These are phyloP conservation scores for Boletus patriciae DNA, from an alignment of 768 basidiomycete species.

Conservation along the genomic window DNA sequence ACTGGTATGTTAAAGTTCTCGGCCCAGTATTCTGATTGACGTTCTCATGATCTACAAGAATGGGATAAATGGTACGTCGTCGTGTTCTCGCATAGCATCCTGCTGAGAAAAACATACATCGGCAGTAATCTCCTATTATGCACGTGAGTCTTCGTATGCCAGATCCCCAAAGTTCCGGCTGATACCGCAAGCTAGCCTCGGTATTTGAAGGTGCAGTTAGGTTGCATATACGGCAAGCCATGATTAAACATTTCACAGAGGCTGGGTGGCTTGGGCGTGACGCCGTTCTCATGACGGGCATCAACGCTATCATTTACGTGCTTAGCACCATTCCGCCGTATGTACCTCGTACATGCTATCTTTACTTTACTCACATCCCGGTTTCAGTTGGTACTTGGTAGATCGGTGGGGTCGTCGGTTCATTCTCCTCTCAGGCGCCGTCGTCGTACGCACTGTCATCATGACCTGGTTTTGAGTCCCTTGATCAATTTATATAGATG, in stretches of 20 bases:
- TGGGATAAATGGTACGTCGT: slow-evolving; percentile 80
- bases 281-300: slow-evolving; percentile 94
- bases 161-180: slow-evolving; percentile 2
- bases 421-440: slow-evolving; percentile 85
- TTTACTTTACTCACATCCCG: slow-evolving; percentile 6
- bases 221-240: background rate
- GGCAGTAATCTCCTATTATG: slow-evolving; percentile 92
- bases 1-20: slow-evolving; percentile 55
- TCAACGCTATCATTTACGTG: slow-evolving; percentile 82
- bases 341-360: slow-evolving; percentile 27
- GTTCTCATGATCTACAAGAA: slow-evolving; percentile 51
- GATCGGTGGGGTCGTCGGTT: slow-evolving; percentile 88
- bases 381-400: slow-evolving; percentile 84
- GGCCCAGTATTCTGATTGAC: background rate
- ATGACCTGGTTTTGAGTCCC: background rate
- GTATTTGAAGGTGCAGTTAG: slow-evolving; percentile 79
- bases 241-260: slow-evolving; percentile 46
- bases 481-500: slow-evolving; percentile 54
- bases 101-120: slow-evolving; percentile 7
- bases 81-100: background rate
- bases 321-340: slow-evolving; percentile 82
- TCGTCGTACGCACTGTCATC: slow-evolving; percentile 51
- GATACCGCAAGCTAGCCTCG: slow-evolving; percentile 50
- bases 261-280: slow-evolving; percentile 95
- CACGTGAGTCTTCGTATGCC: slow-evolving; percentile 55